Conservation (phyloP, 352 stramenopile species). For the Pythium dissimile region DNA sequence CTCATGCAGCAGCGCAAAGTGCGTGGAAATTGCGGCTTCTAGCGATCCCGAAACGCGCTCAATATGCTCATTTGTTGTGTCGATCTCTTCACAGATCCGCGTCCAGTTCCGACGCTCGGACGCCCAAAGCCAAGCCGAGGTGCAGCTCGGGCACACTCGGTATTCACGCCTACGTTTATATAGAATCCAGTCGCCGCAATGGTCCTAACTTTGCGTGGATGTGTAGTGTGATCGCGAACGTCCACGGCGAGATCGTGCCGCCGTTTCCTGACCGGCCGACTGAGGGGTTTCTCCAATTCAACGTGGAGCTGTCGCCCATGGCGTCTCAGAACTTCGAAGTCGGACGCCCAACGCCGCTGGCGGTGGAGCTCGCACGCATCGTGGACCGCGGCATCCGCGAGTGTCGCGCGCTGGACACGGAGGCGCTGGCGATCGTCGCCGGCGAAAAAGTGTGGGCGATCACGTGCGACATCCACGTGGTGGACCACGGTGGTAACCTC, state of each 20-base stretch:
- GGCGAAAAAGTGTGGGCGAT: conserved; percentile 94
- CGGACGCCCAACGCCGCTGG: conserved; percentile 41
- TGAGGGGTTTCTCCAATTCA: conserved; percentile 86
- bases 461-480: conserved; percentile 86
- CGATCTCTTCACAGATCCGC: conserved; percentile 33
- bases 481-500: conserved; percentile 92
- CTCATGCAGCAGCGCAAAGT: conserved; percentile 80
- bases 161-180: conserved; percentile 24
- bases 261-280: conserved; percentile 84
- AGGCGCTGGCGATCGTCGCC: conserved; percentile 92
- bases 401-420: conserved; percentile 91
- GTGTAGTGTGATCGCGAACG: conserved; percentile 70
- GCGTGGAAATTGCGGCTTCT: background rate
- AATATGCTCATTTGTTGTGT: background rate
- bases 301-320: conserved; percentile 82
- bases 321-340: conserved; percentile 76
- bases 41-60: background rate
- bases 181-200: too few species aligned
- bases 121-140: conserved; percentile 70
- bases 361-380: conserved; percentile 82
- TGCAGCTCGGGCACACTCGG: conserved; percentile 75
- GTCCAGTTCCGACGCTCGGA: conserved; percentile 82
- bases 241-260: conserved; percentile 80
- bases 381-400: conserved; percentile 91
- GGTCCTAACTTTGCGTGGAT: background rate